Evolutionary conservation across 2,329 filamentous ascomycete species (phyloP), one percentile per base, ranked within the genome.

Genomic region (Tolypocladium sp.): DNA sequence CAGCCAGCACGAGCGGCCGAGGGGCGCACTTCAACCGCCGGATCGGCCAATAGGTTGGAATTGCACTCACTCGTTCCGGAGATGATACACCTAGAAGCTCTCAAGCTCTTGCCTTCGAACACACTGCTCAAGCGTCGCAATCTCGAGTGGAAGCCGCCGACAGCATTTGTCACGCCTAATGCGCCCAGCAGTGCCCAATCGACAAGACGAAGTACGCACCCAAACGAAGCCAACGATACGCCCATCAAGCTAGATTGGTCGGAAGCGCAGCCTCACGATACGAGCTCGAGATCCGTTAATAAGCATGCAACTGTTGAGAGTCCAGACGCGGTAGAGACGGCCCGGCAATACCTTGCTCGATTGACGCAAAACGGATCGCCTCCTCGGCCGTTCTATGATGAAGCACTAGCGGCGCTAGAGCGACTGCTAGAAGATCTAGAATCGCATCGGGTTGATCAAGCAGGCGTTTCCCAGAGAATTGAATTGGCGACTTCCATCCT

Each of bases 401-500:
- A 61, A n/a, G 61, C 59, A 6, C 17, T 59, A 8, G 25, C 37
- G 20, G 30, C 42, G 9, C 55, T 67, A 35, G 59, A 63, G 17
- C 51, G 37, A 10, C 35, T 66, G 10, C 49, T 64, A 0, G 10
- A 49, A 15, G 55, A 64, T 13, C 30, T 64, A 22, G 61, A 61
- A 17, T 27, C n/a, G 2, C 5, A 27, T 9, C 44, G 56, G 15
- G 25, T 44, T 10, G 20, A 55, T 38, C 30, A n/a, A 5, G 15
- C 51, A 12, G 46, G 44, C 52, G 13, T 33, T 22, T 25, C 46
- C 5, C 58, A 62, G 35, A 55, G n/a, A 38, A 12, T 65, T 7
- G 54, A 58, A 27, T 33, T 56, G 2, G 67, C 65, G 13, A 60
- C 62, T 27, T 25, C 44, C 8, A 53, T 67, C 9, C 58, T 72